phyloP scores from a whole-genome alignment of 352 stramenopile genomes.

The Peronosclerospora sorghi region DNA sequence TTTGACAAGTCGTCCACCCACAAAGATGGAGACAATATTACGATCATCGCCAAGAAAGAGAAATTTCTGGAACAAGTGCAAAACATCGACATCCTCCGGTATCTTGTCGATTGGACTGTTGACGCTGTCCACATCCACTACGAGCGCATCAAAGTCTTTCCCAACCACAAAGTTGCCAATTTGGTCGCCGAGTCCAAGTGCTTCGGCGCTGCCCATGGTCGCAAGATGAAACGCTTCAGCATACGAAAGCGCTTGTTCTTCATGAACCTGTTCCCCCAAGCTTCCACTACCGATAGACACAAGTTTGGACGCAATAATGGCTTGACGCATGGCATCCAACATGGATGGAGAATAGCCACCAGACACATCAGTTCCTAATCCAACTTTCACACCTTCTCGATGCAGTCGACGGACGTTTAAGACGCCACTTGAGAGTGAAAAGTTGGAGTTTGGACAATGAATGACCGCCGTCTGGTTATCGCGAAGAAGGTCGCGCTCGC shows the following conservation, averaged over 20 bases:
- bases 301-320: slow-evolving; percentile 85
- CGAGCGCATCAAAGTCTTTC: slow-evolving; percentile 87
- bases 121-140: slow-evolving; percentile 52
- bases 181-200: slow-evolving; percentile 28
- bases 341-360: slow-evolving; percentile 92
- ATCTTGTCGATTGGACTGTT: slow-evolving; percentile 65
- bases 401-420: slow-evolving; percentile 70
- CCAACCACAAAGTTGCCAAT: slow-evolving; percentile 84
- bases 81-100: slow-evolving; percentile 32
- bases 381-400: slow-evolving; percentile 81
- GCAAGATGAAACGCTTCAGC: slow-evolving; percentile 87
- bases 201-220: slow-evolving; percentile 68
- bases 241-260: slow-evolving; percentile 38
- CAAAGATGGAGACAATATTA: slow-evolving; percentile 59
- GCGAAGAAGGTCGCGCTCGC: slow-evolving; percentile 66
- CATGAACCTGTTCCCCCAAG: slow-evolving; percentile 11
- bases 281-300: slow-evolving; percentile 58
- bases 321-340: slow-evolving; percentile 84
- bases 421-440: slow-evolving; percentile 84
- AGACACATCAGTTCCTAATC: slow-evolving; percentile 90
- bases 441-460: slow-evolving; percentile 93
- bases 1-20: slow-evolving; percentile 54
- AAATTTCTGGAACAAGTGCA: slow-evolving; percentile 81
- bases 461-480: slow-evolving; percentile 72
- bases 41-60: slow-evolving; percentile 15